These are phyloP conservation scores for Alternaria sp. DNA, from an alignment of 2,329 filamentous ascomycete species.

Conservation along the genomic window DNA sequence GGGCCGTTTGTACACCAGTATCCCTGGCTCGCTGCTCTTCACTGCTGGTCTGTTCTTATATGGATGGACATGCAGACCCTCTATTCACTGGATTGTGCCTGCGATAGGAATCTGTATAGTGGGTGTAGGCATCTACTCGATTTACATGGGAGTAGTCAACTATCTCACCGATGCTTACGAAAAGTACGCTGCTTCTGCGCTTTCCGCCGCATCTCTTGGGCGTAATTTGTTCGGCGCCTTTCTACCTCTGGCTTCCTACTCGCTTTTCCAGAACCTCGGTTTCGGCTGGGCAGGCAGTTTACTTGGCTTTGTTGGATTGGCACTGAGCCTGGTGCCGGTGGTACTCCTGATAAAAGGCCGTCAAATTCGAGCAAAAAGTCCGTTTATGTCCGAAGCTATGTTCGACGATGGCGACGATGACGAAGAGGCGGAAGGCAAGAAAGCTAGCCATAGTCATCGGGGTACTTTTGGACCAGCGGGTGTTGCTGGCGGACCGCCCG, in stretches of 20 bases:
- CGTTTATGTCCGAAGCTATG: constrained; percentile 47
- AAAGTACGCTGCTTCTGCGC: constrained; percentile 58
- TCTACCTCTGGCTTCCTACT: constrained; percentile 55
- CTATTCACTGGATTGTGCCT: constrained; percentile 46
- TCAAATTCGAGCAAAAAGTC: constrained; percentile 49
- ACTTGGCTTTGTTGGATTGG: constrained; percentile 55
- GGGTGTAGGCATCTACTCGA: constrained; percentile 41
- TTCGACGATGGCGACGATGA: constrained; percentile 28
- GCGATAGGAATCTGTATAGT: constrained; percentile 20
- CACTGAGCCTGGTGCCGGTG: constrained; percentile 52
- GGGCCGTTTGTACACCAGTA: constrained; percentile 54
- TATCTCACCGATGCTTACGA: constrained; percentile 60
- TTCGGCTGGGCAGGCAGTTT: constrained; percentile 56
- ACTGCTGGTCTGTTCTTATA: constrained; percentile 42
- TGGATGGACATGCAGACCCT: constrained; percentile 25
- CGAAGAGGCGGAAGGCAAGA: neutral
- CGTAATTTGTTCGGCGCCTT: constrained; percentile 58
- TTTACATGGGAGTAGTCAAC: constrained; percentile 60
- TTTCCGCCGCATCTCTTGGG: constrained; percentile 57
- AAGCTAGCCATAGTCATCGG: neutral
- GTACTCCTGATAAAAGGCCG: constrained; percentile 55
- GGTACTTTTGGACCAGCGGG: constrained; percentile 18
- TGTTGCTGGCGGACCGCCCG: constrained; percentile 20
- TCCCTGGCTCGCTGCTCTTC: constrained; percentile 54
- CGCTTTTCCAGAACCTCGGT: constrained; percentile 53